Conservation (phyloP, 768 basidiomycete species). For the Termitomyces sp. region DNA sequence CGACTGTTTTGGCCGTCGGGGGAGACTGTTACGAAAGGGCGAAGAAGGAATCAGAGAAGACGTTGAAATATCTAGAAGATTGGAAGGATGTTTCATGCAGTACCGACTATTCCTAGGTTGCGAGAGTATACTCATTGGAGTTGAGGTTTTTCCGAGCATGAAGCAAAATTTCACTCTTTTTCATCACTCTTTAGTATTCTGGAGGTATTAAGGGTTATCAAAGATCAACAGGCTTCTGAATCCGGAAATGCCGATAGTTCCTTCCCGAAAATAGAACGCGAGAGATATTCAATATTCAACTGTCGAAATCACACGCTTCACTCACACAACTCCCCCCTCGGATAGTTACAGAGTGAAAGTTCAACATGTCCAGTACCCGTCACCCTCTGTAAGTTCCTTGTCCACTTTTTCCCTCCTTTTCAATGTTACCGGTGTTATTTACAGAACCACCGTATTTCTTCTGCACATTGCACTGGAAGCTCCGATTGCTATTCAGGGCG, state of each 20-base stretch:
- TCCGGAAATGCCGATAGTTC: no score
- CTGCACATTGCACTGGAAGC: conserved; percentile 76
- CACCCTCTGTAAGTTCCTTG: conserved; percentile 4
- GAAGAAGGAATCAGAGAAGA: conserved; percentile 12
- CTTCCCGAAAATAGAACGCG: no score
- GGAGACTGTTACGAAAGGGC: conserved; percentile 22
- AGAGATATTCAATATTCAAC: no score
- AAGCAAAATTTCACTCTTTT: no score
- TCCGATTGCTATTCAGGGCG: conserved; percentile 72
- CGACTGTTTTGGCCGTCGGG: neutral
- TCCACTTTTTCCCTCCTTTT: neutral
- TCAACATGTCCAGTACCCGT: conserved; percentile 6
- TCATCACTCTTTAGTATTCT: neutral
- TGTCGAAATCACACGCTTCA: no score
- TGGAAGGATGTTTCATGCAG: conserved; percentile 16
- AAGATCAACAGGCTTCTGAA: no score
- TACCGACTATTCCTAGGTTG: neutral
- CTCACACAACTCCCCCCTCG: no score
- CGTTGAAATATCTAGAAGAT: conserved; percentile 9
- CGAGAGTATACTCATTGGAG: neutral
- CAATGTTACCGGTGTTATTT: neutral
- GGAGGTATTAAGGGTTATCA: no score
- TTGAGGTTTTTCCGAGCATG: no score
- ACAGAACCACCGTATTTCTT: conserved; percentile 66
- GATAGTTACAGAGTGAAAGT: no score